Evolutionary conservation across 2,329 filamentous ascomycete species (phyloP), one percentile per base, ranked within the genome.

Genomic region (Colletotrichum sp.): DNA sequence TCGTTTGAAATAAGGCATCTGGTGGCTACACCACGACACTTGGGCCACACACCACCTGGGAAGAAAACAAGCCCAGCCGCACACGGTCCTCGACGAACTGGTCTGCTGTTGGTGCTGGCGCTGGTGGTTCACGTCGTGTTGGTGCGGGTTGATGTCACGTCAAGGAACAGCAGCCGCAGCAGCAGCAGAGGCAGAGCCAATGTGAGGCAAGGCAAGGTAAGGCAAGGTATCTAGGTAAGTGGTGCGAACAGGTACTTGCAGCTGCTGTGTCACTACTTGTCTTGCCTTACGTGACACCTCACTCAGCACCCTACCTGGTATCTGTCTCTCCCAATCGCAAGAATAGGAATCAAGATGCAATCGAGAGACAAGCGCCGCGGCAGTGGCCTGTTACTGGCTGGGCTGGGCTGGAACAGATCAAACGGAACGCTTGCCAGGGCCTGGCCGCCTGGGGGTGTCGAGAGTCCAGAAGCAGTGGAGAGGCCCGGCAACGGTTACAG

Each of bases 1-100:
- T 52, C 55, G 69, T 69, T 76, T 68, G 73, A n/a, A 57, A 34
- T 72, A 68, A 67, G 69, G 44, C 30, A n/a, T 44, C 16, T 55
- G 44, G 32, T 68, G 49, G 27, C 66, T 29, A 32, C 52, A 59
- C 61, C 34, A 70, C 57, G 6, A 71, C 70, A 52, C 69, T 32
- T 57, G 69, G 32, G 29, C 44, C 70, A 73, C 69, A 73, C 70
- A 64, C 57, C 73, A 75, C 25, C 27, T 34, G 32, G 32, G 27
- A 70, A 70, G 30, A 55, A 32, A 52, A 63, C 25, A 30, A 32
- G 57, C 59, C 63, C 63, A 34, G 36, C 29, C 30, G 65, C 73
- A 57, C 73, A 55, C 39, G 63, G 62, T 62, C 44, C 36, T 39
- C 64, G 34, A 62, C 52, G 34, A 69, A 72, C 36, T 62, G 67